Percentiles rank a stretch among this genome's conserved stretches.
phyloP scores from a whole-genome alignment of 2,329 filamentous ascomycete genomes.

The Aspergillus novofumigatus region DNA sequence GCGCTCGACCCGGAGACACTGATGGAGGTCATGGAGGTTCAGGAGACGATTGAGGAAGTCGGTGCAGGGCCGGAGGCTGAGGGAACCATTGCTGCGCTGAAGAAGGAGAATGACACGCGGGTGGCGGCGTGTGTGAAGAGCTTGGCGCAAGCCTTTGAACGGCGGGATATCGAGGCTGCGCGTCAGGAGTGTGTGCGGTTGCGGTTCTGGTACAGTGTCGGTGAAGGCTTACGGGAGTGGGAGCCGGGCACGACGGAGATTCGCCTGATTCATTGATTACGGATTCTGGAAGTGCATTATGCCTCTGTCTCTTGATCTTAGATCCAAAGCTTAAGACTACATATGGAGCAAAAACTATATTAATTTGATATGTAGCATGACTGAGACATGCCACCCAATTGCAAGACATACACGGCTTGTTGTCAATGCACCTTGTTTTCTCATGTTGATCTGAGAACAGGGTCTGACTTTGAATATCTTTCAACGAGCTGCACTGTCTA shows the following conservation, averaged over 20 bases:
- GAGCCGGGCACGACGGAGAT: slow-evolving; percentile 66
- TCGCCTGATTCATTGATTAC: slow-evolving; percentile 50
- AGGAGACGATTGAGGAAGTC: slow-evolving; percentile 69
- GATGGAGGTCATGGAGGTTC: slow-evolving; percentile 80
- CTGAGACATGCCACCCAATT: background rate
- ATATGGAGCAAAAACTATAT: background rate
- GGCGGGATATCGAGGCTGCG: slow-evolving; percentile 63
- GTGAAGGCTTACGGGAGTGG: slow-evolving; percentile 76
- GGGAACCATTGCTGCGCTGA: slow-evolving; percentile 61
- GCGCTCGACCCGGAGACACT: slow-evolving; percentile 68
- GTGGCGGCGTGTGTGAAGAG: slow-evolving; percentile 59
- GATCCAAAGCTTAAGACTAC: background rate
- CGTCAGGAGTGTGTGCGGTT: slow-evolving; percentile 69
- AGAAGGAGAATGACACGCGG: slow-evolving; percentile 62
- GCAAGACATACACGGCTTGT: background rate
- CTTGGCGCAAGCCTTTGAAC: slow-evolving; percentile 62
- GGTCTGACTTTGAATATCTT: too few species aligned
- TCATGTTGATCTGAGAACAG: too few species aligned
- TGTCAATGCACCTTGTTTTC: background rate
- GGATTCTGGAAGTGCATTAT: too few species aligned
- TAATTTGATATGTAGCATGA: background rate
- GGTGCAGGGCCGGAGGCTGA: slow-evolving; percentile 47
- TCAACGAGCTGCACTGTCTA: too few species aligned
- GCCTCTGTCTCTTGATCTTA: background rate
- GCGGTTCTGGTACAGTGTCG: slow-evolving; percentile 87